Conservation (phyloP, 257 asterid species). For the Capsicum chinense region DNA sequence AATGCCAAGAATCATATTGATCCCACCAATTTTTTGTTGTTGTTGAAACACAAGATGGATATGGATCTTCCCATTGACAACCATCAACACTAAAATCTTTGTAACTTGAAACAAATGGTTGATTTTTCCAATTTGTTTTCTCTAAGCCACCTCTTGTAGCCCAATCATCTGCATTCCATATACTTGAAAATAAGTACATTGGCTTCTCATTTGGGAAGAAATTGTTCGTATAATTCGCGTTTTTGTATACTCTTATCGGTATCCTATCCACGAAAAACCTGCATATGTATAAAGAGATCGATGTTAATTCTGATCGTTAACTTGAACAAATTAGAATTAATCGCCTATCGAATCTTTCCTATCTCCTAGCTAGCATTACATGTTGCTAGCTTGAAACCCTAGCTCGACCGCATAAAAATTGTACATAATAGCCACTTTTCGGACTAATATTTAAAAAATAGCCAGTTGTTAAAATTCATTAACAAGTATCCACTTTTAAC, state of each 20-base stretch:
- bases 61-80: constrained; percentile 92
- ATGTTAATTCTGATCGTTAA: neutral
- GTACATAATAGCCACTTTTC: neutral
- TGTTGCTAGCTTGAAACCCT: no score
- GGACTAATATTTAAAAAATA: neutral
- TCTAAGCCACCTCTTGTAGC: constrained; percentile 95
- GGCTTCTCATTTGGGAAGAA: constrained; percentile 90
- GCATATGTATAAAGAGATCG: neutral
- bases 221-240: constrained; percentile 84
- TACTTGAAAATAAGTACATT: constrained; percentile 91
- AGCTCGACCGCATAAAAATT: no score
- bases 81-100: constrained; percentile 75
- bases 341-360: neutral
- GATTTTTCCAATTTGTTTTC: constrained; percentile 89
- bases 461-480: neutral
- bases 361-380: neutral
- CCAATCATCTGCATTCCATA: constrained; percentile 99
- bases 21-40: constrained; percentile 94
- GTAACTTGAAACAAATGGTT: constrained; percentile 91
- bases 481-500: neutral
- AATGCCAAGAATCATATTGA: constrained; percentile 85
- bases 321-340: neutral
- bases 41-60: constrained; percentile 81
- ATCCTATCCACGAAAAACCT: constrained; percentile 82
- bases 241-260: constrained; percentile 83